These are phyloP conservation scores for Mortierella sp. DNA, from an alignment of 371 early-diverging fungal species.

Conservation along the genomic window DNA sequence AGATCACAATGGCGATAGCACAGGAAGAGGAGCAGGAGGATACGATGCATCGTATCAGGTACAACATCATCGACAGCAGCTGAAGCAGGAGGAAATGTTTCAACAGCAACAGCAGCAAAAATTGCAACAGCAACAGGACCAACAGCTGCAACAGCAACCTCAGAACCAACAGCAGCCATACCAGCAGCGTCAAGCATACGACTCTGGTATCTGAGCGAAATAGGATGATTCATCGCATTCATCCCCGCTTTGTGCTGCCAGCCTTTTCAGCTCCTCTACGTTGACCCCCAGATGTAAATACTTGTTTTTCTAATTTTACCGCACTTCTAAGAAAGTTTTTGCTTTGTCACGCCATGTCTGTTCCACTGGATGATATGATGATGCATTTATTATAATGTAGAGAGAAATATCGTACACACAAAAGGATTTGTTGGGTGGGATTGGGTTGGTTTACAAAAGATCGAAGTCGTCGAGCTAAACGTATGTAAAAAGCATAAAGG, in stretches of 20 bases:
- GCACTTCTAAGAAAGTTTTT: too few species aligned
- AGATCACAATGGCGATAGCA: not conserved
- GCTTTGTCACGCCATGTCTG: too few species aligned
- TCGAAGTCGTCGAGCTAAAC: slow-evolving; percentile 76
- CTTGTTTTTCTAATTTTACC: too few species aligned
- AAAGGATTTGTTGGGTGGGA: not conserved
- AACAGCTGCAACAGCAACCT: slow-evolving; percentile 10
- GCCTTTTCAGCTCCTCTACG: too few species aligned
- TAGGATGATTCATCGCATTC: too few species aligned
- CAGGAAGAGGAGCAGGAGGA: not conserved
- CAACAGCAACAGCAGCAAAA: slow-evolving; percentile 33
- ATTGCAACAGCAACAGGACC: slow-evolving; percentile 16
- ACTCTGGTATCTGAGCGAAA: not conserved
- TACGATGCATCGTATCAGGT: slow-evolving; percentile 16
- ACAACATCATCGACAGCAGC: slow-evolving; percentile 29
- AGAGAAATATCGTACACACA: slow-evolving; percentile 25
- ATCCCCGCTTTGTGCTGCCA: too few species aligned
- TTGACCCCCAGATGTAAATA: too few species aligned
- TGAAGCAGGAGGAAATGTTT: slow-evolving; percentile 35
- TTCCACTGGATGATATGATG: too few species aligned
- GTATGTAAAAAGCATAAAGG: slow-evolving; percentile 3
- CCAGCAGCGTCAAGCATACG: not conserved
- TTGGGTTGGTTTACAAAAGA: slow-evolving; percentile 61
- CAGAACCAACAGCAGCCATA: slow-evolving; percentile 3
- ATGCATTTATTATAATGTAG: not conserved